Conservation (phyloP, 2,329 filamentous ascomycete species). For the Phoma sp. region DNA sequence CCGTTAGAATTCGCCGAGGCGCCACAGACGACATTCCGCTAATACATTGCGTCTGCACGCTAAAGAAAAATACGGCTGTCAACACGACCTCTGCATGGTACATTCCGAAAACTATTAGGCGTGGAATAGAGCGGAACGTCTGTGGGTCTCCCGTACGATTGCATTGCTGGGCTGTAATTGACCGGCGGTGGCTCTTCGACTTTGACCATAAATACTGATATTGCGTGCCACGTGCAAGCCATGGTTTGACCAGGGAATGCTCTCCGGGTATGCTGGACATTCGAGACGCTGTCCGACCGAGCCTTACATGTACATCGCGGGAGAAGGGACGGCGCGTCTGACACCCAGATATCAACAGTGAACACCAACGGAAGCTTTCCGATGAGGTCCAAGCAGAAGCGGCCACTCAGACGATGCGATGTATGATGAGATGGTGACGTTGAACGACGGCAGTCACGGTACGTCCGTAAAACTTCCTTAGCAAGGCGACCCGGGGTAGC, state of each 20-base stretch:
- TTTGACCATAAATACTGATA: background rate
- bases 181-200: background rate
- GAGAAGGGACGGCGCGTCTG: background rate
- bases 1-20: constrained; percentile 10
- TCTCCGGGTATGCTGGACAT: background rate
- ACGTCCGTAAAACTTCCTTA: background rate
- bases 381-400: background rate
- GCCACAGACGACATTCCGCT: background rate
- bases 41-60: background rate
- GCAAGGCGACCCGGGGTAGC: background rate
- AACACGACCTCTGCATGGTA: background rate
- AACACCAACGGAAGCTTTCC: background rate
- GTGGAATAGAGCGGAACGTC: background rate
- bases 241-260: background rate
- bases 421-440: background rate
- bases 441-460: background rate
- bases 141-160: background rate
- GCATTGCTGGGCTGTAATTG: background rate
- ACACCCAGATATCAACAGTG: background rate
- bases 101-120: background rate
- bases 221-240: constrained; percentile 2
- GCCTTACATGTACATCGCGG: background rate
- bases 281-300: background rate
- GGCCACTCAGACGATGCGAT: background rate
- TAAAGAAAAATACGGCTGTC: background rate